Evolutionary conservation across 495 filamentous ascomycete genomes (phyloP).

Genomic region (Penicillium longicatenatum): DNA sequence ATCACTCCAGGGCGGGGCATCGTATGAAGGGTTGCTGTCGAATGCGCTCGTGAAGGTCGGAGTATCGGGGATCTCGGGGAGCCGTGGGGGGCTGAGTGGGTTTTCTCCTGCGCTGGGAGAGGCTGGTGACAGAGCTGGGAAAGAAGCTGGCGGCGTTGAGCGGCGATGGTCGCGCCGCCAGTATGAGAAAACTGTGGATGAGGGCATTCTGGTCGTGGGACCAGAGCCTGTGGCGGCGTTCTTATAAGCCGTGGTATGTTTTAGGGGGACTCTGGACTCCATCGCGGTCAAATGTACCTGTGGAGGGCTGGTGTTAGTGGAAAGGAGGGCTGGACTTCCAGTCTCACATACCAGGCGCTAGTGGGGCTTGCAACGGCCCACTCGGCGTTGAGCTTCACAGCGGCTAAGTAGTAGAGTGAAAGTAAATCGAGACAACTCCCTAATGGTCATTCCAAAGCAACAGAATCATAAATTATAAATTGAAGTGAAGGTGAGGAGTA

Average conservation of each 20-base stretch:
- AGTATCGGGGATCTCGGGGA: constrained; percentile 37
- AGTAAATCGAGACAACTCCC: background rate
- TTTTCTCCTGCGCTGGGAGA: constrained; percentile 22
- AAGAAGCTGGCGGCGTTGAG: constrained; percentile 37
- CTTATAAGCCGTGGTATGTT: constrained; percentile 7
- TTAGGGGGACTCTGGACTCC: constrained; percentile 20
- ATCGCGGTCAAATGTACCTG: constrained; percentile 21
- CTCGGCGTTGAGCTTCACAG: constrained; percentile 7
- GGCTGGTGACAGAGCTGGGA: constrained; percentile 24
- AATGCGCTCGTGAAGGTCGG: constrained; percentile 28
- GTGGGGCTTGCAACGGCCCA: constrained; percentile 24
- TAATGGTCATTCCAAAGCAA: background rate
- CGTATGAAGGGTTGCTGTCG: constrained; percentile 19
- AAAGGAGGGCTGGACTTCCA: constrained; percentile 11
- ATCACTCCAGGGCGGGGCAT: constrained; percentile 22
- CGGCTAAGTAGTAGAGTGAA: background rate
- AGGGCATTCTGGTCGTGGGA: constrained; percentile 35
- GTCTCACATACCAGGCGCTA: constrained; percentile 29
- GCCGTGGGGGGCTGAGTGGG: constrained; percentile 36
- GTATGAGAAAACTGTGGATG: constrained; percentile 52
- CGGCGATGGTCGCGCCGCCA: constrained; percentile 51
- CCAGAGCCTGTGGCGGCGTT: constrained; percentile 14
- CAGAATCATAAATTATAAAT: background rate
- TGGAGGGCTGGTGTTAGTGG: constrained; percentile 18
- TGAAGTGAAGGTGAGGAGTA: background rate